phyloP scores from a whole-genome alignment of 192 early-diverging fungal species.

The Polychytrium aggregatum region DNA sequence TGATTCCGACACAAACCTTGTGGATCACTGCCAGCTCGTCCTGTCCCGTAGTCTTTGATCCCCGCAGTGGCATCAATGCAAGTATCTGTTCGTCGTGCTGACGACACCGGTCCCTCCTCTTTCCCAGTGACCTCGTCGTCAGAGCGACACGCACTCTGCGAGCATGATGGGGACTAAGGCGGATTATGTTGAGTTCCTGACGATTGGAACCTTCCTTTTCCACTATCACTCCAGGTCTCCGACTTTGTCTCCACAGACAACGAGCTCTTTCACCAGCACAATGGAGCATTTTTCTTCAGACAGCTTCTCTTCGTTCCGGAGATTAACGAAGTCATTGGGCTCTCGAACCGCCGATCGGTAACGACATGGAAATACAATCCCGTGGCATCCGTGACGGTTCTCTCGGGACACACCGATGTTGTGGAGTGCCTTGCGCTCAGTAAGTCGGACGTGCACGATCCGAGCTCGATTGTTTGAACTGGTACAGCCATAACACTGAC shows the following conservation, averaged over 20 bases:
- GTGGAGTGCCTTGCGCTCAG: conserved; percentile 45
- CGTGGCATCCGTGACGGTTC: conserved; percentile 31
- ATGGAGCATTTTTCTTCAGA: conserved; percentile 25
- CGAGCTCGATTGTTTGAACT: not conserved
- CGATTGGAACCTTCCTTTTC: too few relatives aligned
- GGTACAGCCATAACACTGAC: not conserved
- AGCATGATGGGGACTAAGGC: not conserved
- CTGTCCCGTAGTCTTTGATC: conserved; percentile 40
- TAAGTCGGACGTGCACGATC: conserved; percentile 13
- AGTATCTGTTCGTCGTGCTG: too few relatives aligned
- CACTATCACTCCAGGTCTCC: conserved; percentile 29
- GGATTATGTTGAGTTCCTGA: too few relatives aligned
- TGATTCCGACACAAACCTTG: conserved; percentile 42
- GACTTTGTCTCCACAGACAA: conserved; percentile 42
- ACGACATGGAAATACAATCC: conserved; percentile 47
- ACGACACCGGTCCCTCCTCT: too few relatives aligned
- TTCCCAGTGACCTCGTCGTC: too few relatives aligned
- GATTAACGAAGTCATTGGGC: conserved; percentile 33
- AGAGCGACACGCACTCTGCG: too few relatives aligned
- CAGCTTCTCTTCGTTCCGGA: conserved; percentile 38
- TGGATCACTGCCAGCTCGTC: conserved; percentile 45
- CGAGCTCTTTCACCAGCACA: conserved; percentile 19
- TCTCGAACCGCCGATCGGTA: conserved; percentile 29
- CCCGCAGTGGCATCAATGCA: conserved; percentile 46
- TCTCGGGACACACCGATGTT: conserved; percentile 39